Evolutionary conservation across 352 stramenopile genomes (phyloP), one percentile per base, ranked within the genome.

Genomic region (Phytophthora europaea): DNA sequence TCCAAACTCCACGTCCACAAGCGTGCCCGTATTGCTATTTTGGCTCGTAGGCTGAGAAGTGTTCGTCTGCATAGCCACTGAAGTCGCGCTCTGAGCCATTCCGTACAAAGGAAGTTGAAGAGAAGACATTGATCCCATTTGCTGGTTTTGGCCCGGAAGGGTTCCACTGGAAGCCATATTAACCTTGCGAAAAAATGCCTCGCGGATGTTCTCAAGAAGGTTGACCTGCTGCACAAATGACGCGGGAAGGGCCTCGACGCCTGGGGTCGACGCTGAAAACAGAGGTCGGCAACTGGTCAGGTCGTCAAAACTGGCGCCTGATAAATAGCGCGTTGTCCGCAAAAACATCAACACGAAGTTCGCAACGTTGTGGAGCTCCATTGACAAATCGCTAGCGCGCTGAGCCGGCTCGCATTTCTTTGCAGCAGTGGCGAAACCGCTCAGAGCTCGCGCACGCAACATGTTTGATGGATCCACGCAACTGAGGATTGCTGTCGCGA

Each of bases 301-400:
- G 47, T 95, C 87, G 31, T 93, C 82, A 12, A 92, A 92, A 40
- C 74, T 85, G 6, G 87, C 72, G 26, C 67, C 68, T 9, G 84
- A 77, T 20, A 95, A 74, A 43, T 95, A 95, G 10, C 81, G 74
- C 6, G 85, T 87, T 1, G 77, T 80, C 43, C 84, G 81, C 33
- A 94, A 77, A 58, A 95, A 94, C 61, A 92, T 85, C n/a, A 93
- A 58, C 23, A 93, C 72, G 54, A 95, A 94, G 50, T 94, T 94
- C 2, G 85, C 84, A 33, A 93, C 79, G 59, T 94, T 88, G 56
- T 92, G 83, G 7, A 93, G 74, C 31, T 83, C 84, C 2, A 82
- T 71, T 2, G 87, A 95, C 50, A 93, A 65, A 70, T 92, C 87
- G n/a, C 43, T 70, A 33, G 84, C 72, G 52, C 84, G 81, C 31